phyloP scores from a whole-genome alignment of 352 stramenopile species.

The Pythium apleroticum region DNA sequence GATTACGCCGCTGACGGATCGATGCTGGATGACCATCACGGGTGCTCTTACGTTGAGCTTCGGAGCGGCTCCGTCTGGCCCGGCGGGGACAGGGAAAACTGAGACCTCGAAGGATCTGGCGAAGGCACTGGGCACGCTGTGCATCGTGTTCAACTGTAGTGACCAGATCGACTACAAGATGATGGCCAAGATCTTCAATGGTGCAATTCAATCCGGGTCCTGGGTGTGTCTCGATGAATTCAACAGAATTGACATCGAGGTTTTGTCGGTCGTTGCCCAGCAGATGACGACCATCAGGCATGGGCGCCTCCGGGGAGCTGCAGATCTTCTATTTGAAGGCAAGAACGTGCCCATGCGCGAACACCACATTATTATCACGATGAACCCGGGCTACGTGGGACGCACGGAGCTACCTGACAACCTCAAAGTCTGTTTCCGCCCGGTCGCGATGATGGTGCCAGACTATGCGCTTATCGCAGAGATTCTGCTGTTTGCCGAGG shows the following conservation, averaged over 20 bases:
- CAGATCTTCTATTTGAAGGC: conserved; percentile 58
- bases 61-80: conserved; percentile 85
- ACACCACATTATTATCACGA: conserved; percentile 86
- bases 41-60: conserved; percentile 87
- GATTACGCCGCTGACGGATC: conserved; percentile 93
- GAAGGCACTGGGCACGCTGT: conserved; percentile 89
- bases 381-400: conserved; percentile 85
- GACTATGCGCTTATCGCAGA: conserved; percentile 84
- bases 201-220: conserved; percentile 67
- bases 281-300: conserved; percentile 76
- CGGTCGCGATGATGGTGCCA: conserved; percentile 89
- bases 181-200: conserved; percentile 87
- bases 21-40: conserved; percentile 94
- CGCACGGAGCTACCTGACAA: conserved; percentile 85
- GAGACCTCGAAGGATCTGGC: conserved; percentile 95
- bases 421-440: conserved; percentile 80
- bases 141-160: conserved; percentile 96
- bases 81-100: conserved; percentile 92
- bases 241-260: conserved; percentile 88
- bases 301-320: conserved; percentile 35
- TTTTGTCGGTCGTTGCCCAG: conserved; percentile 86
- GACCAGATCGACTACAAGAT: conserved; percentile 94
- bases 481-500: conserved; percentile 82
- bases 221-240: conserved; percentile 91
- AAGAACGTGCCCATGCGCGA: conserved; percentile 53